A percentile compares a stretch with the other conserved stretches of the same genome.
These are phyloP conservation scores for Nitzschia sp. DNA, from an alignment of 108 stramenopile species.

Conservation along the genomic window DNA sequence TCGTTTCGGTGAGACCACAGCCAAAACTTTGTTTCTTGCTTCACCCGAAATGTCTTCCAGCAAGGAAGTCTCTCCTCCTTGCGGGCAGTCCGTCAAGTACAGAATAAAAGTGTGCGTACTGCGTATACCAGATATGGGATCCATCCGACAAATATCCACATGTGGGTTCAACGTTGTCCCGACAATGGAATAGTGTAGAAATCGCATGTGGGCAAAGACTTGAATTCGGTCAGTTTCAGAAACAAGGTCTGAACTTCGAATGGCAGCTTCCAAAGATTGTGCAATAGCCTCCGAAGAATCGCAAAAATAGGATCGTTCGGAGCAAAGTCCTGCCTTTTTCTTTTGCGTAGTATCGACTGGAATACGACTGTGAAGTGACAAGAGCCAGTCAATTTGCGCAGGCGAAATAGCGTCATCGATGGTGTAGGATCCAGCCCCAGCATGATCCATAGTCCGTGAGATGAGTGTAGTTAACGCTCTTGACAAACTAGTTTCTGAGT, in stretches of 20 bases:
- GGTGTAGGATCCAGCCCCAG: conserved; percentile 77
- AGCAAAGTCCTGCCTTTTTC: conserved; percentile 46
- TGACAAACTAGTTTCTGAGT: neutral
- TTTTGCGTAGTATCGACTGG: conserved; percentile 43
- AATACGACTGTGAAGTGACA: conserved; percentile 44
- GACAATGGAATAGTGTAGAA: conserved; percentile 54
- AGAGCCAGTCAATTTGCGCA: conserved; percentile 37
- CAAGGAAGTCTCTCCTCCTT: conserved; percentile 73
- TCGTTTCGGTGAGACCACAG: conserved; percentile 50
- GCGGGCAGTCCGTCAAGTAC: conserved; percentile 60
- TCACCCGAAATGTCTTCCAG: conserved; percentile 44
- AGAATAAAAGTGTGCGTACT: conserved; percentile 85
- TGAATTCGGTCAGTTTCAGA: conserved; percentile 18
- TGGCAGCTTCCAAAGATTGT: conserved; percentile 1
- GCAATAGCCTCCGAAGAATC: conserved; percentile 58
- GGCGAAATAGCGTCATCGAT: conserved; percentile 59
- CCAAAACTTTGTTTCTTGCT: conserved; percentile 39
- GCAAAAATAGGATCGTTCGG: conserved; percentile 70
- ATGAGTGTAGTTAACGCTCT: conserved; percentile 46
- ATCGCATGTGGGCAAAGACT: conserved; percentile 75
- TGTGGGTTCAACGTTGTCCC: conserved; percentile 68
- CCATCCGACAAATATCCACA: conserved; percentile 69
- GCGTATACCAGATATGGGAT: conserved; percentile 30
- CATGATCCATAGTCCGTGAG: conserved; percentile 49
- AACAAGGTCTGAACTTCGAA: neutral